Percentiles rank a stretch among this genome's conserved stretches.
These are phyloP conservation scores for Juglanconis juglandina DNA, from an alignment of 2,329 filamentous ascomycete genomes.

Conservation along the genomic window DNA sequence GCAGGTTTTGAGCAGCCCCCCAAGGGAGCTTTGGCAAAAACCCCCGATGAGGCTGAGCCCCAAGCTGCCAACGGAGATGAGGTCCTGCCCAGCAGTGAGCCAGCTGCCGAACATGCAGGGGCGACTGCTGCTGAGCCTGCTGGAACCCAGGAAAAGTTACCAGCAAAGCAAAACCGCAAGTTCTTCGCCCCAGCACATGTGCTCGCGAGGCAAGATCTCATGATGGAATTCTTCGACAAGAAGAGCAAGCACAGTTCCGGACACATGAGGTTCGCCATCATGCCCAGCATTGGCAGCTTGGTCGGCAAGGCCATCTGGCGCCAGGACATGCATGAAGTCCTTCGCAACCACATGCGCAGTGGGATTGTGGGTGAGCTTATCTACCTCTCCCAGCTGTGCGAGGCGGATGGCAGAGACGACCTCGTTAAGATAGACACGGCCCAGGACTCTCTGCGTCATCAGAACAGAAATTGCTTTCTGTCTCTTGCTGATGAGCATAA, in stretches of 20 bases:
- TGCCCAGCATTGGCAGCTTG: constrained; percentile 6
- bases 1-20: constrained; percentile 14
- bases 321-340: constrained; percentile 51
- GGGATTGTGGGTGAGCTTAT: constrained; percentile 44
- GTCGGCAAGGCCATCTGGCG: constrained; percentile 40
- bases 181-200: constrained; percentile 28
- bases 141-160: constrained; percentile 3
- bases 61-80: background rate
- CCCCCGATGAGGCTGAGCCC: background rate
- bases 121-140: too few species aligned
- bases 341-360: constrained; percentile 49
- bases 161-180: constrained; percentile 5
- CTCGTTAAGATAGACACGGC: constrained; percentile 42
- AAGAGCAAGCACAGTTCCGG: constrained; percentile 18
- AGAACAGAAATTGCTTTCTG: constrained; percentile 43
- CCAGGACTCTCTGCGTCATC: constrained; percentile 39
- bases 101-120: background rate
- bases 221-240: constrained; percentile 23
- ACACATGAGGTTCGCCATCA: constrained; percentile 18
- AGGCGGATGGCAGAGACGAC: constrained; percentile 31
- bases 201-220: constrained; percentile 31
- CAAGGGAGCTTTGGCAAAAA: background rate
- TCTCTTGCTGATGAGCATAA: constrained; percentile 34
- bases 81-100: background rate
- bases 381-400: constrained; percentile 32